phyloP scores from a whole-genome alignment of 306 rosid genomes.

The Bauhinia variegata region DNA sequence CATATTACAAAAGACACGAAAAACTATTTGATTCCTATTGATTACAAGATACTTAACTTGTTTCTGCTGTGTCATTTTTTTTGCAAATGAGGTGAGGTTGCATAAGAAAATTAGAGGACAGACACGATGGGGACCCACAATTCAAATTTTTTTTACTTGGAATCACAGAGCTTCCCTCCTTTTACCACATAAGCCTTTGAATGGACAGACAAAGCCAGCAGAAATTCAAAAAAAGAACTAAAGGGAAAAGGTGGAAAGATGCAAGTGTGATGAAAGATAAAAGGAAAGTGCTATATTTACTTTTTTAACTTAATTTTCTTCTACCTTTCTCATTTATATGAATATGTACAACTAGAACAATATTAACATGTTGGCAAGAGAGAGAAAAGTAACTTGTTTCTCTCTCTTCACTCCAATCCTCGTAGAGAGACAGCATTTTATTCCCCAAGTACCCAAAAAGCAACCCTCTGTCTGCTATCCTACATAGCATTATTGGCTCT shows the following conservation, averaged over 20 bases:
- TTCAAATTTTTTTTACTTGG: conserved; percentile 33
- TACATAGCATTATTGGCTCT: conserved; percentile 62
- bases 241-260: conserved; percentile 54
- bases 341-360: conserved; percentile 14
- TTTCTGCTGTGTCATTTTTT: conserved; percentile 26
- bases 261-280: conserved; percentile 33
- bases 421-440: conserved; percentile 78
- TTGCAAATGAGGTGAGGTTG: conserved; percentile 20
- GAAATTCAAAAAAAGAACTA: conserved; percentile 71
- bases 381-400: conserved; percentile 17
- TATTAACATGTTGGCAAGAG: conserved; percentile 30
- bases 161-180: conserved; percentile 45
- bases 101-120: conserved; percentile 33
- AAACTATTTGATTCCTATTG: conserved; percentile 28
- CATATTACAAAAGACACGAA: conserved; percentile 13
- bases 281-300: conserved; percentile 1
- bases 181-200: conserved; percentile 69
- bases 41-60: conserved; percentile 14
- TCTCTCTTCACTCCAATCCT: conserved; percentile 64
- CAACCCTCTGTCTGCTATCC: conserved; percentile 84
- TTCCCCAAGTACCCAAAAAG: conserved; percentile 96
- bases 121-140: conserved; percentile 40
- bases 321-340: conserved; percentile 34
- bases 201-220: conserved; percentile 67
- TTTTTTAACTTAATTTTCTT: not conserved